These are phyloP conservation scores for Berberis thunbergii DNA, from an alignment of 164 flowering plant genomes.

Conservation along the genomic window DNA sequence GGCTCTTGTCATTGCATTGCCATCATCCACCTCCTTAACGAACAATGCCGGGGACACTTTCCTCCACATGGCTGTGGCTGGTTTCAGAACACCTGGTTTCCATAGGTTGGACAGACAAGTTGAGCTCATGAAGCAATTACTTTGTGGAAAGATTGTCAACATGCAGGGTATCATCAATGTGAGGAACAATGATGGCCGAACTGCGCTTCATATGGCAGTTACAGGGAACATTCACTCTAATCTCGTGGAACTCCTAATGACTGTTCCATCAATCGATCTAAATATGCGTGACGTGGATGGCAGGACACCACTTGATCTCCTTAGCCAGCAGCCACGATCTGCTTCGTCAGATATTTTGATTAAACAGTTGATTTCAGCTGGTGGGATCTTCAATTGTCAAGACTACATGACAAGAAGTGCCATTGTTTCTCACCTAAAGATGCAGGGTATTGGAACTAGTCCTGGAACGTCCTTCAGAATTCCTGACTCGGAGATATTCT, in stretches of 20 bases:
- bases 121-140: constrained; percentile 56
- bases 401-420: constrained; percentile 36
- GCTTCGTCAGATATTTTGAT: constrained; percentile 68
- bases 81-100: constrained; percentile 73
- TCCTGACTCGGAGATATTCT: constrained; percentile 74
- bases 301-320: constrained; percentile 76
- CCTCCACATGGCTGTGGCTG: constrained; percentile 81
- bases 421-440: constrained; percentile 42
- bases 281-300: constrained; percentile 55
- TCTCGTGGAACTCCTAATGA: constrained; percentile 73
- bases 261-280: constrained; percentile 43
- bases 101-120: constrained; percentile 64
- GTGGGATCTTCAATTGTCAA: constrained; percentile 47
- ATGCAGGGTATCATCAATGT: constrained; percentile 51
- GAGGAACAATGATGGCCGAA: constrained; percentile 68
- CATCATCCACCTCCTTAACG: constrained; percentile 26
- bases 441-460: constrained; percentile 53
- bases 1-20: constrained; percentile 37
- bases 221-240: constrained; percentile 48
- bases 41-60: constrained; percentile 77
- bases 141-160: constrained; percentile 32
- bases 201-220: constrained; percentile 83
- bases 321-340: constrained; percentile 51
- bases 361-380: constrained; percentile 65
- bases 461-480: constrained; percentile 86